A percentile compares a stretch with the other conserved stretches of the same genome.
phyloP scores from a whole-genome alignment of 2,329 filamentous ascomycete genomes.

The Verticillium klebahnii region DNA sequence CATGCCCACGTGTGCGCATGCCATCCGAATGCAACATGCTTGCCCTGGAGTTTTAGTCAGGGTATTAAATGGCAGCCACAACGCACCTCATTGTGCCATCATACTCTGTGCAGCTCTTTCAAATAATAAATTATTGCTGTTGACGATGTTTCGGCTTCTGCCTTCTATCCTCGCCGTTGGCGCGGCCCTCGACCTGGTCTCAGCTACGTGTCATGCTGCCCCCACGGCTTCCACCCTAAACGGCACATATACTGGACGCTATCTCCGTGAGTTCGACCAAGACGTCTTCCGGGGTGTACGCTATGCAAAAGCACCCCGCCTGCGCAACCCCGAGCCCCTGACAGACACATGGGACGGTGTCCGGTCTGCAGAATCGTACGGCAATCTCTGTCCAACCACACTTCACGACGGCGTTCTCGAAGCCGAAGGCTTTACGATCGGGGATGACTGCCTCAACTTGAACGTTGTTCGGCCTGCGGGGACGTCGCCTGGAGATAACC shows the following conservation, averaged over 20 bases:
- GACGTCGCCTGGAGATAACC: slow-evolving; percentile 26
- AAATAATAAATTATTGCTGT: too few species aligned
- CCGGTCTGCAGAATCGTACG: slow-evolving; percentile 37
- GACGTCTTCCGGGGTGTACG: slow-evolving; percentile 45
- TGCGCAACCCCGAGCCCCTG: slow-evolving; percentile 42
- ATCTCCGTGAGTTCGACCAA: slow-evolving; percentile 31
- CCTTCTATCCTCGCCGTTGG: neutral
- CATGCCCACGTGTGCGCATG: neutral
- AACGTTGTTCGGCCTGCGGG: slow-evolving; percentile 55
- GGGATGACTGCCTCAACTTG: slow-evolving; percentile 59
- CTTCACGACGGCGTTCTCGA: slow-evolving; percentile 4
- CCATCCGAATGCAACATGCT: neutral
- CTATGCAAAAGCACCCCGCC: slow-evolving; percentile 43
- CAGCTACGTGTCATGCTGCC: neutral
- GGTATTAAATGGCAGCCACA: neutral
- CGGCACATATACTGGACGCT: slow-evolving; percentile 33
- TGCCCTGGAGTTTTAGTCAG: neutral
- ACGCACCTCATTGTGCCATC: neutral
- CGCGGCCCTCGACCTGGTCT: neutral
- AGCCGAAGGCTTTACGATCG: slow-evolving; percentile 16
- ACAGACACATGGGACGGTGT: slow-evolving; percentile 37
- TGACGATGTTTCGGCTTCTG: neutral
- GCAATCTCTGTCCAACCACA: slow-evolving; percentile 31
- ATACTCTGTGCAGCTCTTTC: neutral
- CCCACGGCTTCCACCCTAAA: slow-evolving; percentile 15